A percentile compares a stretch with the other conserved stretches of the same genome.
phyloP scores from a whole-genome alignment of 2,329 filamentous ascomycete genomes.

The Metarhizium guizhouense region DNA sequence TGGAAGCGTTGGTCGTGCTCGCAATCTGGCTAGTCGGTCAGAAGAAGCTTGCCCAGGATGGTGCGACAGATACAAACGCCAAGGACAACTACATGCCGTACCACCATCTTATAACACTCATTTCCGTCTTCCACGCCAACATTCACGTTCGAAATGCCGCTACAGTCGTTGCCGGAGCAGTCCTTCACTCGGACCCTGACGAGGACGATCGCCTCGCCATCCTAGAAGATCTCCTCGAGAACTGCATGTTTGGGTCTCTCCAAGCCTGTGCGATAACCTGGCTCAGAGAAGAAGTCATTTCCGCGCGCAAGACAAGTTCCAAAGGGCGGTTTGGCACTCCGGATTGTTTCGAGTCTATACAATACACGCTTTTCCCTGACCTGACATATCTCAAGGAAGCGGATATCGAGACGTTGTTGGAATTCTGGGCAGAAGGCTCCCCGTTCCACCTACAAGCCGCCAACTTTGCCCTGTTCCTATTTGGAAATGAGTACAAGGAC shows the following conservation, averaged over 20 bases:
- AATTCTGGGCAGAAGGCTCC: constrained; percentile 43
- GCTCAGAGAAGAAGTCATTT: constrained; percentile 53
- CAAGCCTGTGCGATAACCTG: constrained; percentile 55
- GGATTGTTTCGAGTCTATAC: constrained; percentile 49
- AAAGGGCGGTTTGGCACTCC: constrained; percentile 38
- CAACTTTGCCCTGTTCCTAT: constrained; percentile 52
- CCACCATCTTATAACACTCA: constrained; percentile 49
- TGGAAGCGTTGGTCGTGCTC: constrained; percentile 51
- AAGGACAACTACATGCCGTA: constrained; percentile 47
- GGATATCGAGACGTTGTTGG: constrained; percentile 32
- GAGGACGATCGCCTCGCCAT: constrained; percentile 51
- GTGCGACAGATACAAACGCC: constrained; percentile 13
- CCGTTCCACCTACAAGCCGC: constrained; percentile 50
- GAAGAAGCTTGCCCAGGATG: constrained; percentile 27
- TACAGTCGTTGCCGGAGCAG: constrained; percentile 40
- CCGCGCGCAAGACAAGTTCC: constrained; percentile 25
- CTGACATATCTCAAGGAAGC: constrained; percentile 36
- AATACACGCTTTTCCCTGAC: constrained; percentile 53
- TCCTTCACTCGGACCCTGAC: constrained; percentile 51
- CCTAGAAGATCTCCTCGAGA: constrained; percentile 55
- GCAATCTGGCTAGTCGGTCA: constrained; percentile 50
- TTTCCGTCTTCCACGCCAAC: constrained; percentile 48
- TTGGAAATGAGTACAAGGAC: constrained; percentile 33
- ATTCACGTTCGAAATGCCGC: constrained; percentile 46
- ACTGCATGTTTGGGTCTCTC: constrained; percentile 53